Evolutionary conservation across 1,139 yeast species (phyloP), one percentile per base, ranked within the genome.

Genomic region (Groenewaldozyma sp.): DNA sequence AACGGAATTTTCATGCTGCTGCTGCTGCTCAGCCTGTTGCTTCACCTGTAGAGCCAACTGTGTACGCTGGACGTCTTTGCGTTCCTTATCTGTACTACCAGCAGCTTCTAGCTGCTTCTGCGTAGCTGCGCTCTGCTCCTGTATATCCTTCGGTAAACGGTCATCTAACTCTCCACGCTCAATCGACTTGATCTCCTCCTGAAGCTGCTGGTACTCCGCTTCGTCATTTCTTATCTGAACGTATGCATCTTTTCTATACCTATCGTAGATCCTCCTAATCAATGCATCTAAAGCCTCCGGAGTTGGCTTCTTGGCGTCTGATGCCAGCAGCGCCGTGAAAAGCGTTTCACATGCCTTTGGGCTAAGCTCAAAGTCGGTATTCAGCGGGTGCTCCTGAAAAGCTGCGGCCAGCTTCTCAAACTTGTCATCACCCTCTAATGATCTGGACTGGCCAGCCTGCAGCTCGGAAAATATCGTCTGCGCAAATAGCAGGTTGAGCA

Each of bases 81-180:
- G 34, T 34, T n/a, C n/a, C n/a, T n/a, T n/a, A n/a, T n/a, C n/a
- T n/a, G n/a, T n/a, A n/a, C n/a, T n/a, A n/a, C n/a, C n/a, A n/a
- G n/a, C n/a, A n/a, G n/a, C n/a, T n/a, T n/a, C 37, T 38, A 47
- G 49, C 3, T 46, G 43, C 39, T 48, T 45, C 17, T 48, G 49
- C 14, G 36, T 28, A 16, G 39, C 49, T 4, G 31, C 38, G 9
- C 32, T 14, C 17, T 37, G 37, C 2, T 31, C 37, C 16, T 48
- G 41, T 26, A 48, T 34, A 27, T 54, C 59, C 21, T 49, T 48
- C 18, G 53, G 38, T 24, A 59, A 41, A 37, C 55, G 55, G 1
- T 44, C 43, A 43, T 63, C 67, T 55, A 63, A 45, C 38, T 58
- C 56, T 2, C 68, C 69, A 18, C 51, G 50, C 32, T 59, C 64